Base-by-base conservation (phyloP, 2,329 filamentous ascomycete genomes). In the Whalleya microplaca region DNA sequence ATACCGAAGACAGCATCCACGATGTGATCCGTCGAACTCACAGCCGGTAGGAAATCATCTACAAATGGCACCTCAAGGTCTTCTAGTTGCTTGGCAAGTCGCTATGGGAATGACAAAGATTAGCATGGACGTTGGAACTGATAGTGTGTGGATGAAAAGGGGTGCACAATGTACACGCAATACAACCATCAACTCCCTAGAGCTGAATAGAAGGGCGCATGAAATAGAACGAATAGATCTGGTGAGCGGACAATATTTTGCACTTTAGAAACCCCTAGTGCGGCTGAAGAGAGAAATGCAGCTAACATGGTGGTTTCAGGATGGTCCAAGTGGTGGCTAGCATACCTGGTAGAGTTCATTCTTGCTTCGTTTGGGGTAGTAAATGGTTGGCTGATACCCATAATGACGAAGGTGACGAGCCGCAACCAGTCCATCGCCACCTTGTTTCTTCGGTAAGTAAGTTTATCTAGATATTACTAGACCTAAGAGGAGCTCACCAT, bases 391-490 rank as follows among this genome's bases (percentile, higher is more conserved):
- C 21, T 84, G 84, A 75, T 98, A 99, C 59, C 95, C 94, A 72
- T 96, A 98, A 70, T 96, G 90, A 71, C 85, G 86, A 4, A 99
- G 83, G 74, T 99, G 95, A 21, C 95, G 87, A 51, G 95, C 95
- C 46, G 94, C 93, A 23, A 99, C 95, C 2, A 99, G 84, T 2
- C 95, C 95, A 73, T 99, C 95, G 40, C 95, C 95, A 60, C 95
- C 91, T 93, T 51, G 29, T 43, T 41, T 21, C n/a, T 49, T 60
- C 46, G 64, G 63, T 62, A 40, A 65, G 63, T 62, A 40, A 65
- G 55, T 51, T 44, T 61, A 41, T 29, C 19, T 12, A 21, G 8
- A 10, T 14, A 5, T 19, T 18, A 21, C 53, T 37, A 45, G 20
- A 51, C 1, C 23, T 2, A 6, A 49, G 9, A 32, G 8, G 41